A percentile compares a stretch with the other conserved stretches of the same genome.
These are phyloP conservation scores for Nemania serpens DNA, from an alignment of 2,329 filamentous ascomycete genomes.

Conservation along the genomic window DNA sequence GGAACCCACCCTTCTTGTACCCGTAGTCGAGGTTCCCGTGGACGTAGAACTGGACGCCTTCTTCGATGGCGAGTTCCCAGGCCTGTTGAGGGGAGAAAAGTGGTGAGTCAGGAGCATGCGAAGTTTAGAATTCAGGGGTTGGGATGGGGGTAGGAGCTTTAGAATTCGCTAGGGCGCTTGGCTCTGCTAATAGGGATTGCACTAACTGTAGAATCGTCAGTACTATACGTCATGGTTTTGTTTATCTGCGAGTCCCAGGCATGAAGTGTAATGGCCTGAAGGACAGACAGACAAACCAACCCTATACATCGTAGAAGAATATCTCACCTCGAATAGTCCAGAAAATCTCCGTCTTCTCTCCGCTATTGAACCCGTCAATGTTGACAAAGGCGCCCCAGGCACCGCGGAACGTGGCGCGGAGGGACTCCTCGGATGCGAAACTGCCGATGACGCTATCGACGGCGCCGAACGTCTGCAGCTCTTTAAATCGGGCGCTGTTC, in stretches of 20 bases:
- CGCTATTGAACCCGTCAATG: slow-evolving; percentile 58
- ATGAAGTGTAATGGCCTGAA: too few species aligned
- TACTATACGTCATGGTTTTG: too few species aligned
- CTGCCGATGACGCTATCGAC: slow-evolving; percentile 54
- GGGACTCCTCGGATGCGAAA: slow-evolving; percentile 50
- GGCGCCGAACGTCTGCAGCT: slow-evolving; percentile 49
- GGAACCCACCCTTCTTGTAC: slow-evolving; percentile 53
- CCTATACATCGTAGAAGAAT: too few species aligned
- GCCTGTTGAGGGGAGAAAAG: too few species aligned
- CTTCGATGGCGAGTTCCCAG: slow-evolving; percentile 49
- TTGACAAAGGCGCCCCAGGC: slow-evolving; percentile 58
- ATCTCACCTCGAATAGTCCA: slow-evolving; percentile 47
- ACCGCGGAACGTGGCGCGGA: slow-evolving; percentile 50
- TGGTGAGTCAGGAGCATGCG: too few species aligned
- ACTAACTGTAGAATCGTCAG: too few species aligned
- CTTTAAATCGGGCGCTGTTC: slow-evolving; percentile 46
- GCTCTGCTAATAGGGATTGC: too few species aligned
- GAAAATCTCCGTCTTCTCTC: slow-evolving; percentile 57
- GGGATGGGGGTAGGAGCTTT: too few species aligned
- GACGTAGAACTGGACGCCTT: slow-evolving; percentile 49
- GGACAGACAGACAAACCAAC: too few species aligned
- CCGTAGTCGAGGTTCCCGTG: slow-evolving; percentile 56
- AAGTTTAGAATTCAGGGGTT: too few species aligned
- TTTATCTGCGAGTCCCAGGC: too few species aligned
- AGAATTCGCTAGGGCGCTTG: too few species aligned